A percentile compares a stretch with the other conserved stretches of the same genome.
Evolutionary conservation across 2,329 filamentous ascomycete genomes (phyloP).

Genomic region (Aspergillus tamarii): DNA sequence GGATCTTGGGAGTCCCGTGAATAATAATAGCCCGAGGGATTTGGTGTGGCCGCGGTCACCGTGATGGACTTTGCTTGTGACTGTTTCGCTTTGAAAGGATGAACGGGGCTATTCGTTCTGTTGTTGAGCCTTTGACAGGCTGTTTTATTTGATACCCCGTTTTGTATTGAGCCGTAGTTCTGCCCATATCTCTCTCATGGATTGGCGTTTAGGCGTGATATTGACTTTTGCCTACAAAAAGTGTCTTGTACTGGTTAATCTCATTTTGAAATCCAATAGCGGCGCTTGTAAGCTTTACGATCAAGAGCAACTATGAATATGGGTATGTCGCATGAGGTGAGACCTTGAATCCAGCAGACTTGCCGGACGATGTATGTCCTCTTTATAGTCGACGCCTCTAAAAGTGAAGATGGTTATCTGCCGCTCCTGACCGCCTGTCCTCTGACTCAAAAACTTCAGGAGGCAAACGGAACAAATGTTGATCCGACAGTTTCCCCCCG

Average conservation of each 20-base stretch:
- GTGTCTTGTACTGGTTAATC: neutral
- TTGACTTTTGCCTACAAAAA: neutral
- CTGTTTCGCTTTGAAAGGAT: neutral
- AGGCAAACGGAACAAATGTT: neutral
- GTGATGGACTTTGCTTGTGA: neutral
- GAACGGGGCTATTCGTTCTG: neutral
- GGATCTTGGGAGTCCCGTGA: neutral
- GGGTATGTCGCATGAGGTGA: too few relatives aligned
- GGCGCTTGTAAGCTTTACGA: too few relatives aligned
- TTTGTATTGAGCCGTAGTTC: neutral
- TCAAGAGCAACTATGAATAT: too few relatives aligned
- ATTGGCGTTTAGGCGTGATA: neutral
- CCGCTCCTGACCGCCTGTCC: neutral
- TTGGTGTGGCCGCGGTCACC: neutral
- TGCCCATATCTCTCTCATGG: neutral
- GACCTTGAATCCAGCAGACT: too few relatives aligned
- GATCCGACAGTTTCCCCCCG: neutral
- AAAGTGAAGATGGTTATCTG: neutral
- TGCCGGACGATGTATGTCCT: too few relatives aligned
- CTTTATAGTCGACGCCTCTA: too few relatives aligned
- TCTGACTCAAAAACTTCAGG: neutral
- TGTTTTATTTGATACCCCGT: neutral
- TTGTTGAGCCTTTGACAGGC: neutral
- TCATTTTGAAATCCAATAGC: neutral
- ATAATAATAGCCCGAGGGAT: neutral